phyloP scores from a whole-genome alignment of 805 yeast species.

The Scheffersomyces coipomensis region DNA sequence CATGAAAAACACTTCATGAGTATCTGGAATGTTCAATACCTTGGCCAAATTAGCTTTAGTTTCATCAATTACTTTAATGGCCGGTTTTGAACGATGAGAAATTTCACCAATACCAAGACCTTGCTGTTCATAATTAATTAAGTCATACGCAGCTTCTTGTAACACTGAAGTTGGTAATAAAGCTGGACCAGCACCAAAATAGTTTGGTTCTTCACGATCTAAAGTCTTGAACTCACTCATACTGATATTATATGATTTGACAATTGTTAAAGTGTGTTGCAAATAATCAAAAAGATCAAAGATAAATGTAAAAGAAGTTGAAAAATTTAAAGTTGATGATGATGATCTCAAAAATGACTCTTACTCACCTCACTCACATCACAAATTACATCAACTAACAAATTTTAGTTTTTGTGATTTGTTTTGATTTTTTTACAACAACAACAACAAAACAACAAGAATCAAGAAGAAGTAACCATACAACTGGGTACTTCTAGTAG shows the following conservation, averaged over 20 bases:
- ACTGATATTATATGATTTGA: not conserved
- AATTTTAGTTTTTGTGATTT: too few relatives aligned
- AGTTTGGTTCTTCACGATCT: slow-evolving; percentile 69
- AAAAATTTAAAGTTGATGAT: too few relatives aligned
- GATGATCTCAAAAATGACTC: too few relatives aligned
- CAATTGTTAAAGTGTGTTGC: not conserved
- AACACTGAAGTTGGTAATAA: slow-evolving; percentile 79
- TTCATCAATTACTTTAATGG: slow-evolving; percentile 69
- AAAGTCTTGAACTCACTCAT: slow-evolving; percentile 22
- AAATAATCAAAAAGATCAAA: too few relatives aligned
- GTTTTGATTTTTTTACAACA: too few relatives aligned
- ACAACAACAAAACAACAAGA: too few relatives aligned
- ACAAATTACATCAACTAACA: too few relatives aligned
- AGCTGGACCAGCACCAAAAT: slow-evolving; percentile 99
- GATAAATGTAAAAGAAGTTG: too few relatives aligned
- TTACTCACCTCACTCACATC: too few relatives aligned
- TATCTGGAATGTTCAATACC: slow-evolving; percentile 76
- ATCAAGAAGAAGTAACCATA: too few relatives aligned
- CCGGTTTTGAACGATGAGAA: slow-evolving; percentile 90
- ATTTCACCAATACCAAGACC: slow-evolving; percentile 95
- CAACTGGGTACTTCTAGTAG: too few relatives aligned
- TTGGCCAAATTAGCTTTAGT: slow-evolving; percentile 67
- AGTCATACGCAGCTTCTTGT: slow-evolving; percentile 83
- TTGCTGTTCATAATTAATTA: slow-evolving; percentile 63
- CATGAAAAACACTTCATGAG: slow-evolving; percentile 90